Conservation (phyloP, 441 rosid genomes). For the Theobroma grandiflorum region DNA sequence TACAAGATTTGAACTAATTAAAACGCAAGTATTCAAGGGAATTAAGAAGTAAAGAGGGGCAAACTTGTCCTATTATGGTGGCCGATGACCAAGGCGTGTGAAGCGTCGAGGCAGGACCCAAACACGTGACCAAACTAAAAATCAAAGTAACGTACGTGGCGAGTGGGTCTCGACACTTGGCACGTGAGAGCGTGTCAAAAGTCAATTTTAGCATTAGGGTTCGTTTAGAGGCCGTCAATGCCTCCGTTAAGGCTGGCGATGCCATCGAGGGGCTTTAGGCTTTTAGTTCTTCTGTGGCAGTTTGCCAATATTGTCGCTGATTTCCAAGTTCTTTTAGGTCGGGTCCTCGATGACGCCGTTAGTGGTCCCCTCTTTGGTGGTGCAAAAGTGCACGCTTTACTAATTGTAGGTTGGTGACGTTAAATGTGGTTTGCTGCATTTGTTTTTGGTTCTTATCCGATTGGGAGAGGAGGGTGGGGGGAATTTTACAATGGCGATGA, state of each 20-base stretch:
- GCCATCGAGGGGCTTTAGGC: neutral
- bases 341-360: constrained; percentile 4
- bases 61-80: constrained; percentile 22
- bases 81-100: constrained; percentile 30
- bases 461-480: neutral
- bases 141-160: constrained; percentile 33
- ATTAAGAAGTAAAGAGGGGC: constrained; percentile 10
- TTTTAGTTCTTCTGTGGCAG: neutral
- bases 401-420: neutral
- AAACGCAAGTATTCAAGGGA: neutral
- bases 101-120: constrained; percentile 35
- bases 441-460: neutral
- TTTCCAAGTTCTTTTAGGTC: neutral
- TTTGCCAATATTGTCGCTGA: constrained; percentile 1
- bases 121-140: constrained; percentile 45
- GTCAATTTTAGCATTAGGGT: constrained; percentile 30
- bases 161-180: constrained; percentile 31
- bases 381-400: neutral
- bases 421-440: neutral
- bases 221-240: constrained; percentile 33
- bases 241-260: constrained; percentile 30
- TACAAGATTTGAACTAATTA: neutral
- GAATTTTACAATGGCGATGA: neutral
- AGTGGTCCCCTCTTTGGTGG: constrained; percentile 14
- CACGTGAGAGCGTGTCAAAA: constrained; percentile 36